phyloP scores from a whole-genome alignment of 306 rosid species.

The Quercus robur region DNA sequence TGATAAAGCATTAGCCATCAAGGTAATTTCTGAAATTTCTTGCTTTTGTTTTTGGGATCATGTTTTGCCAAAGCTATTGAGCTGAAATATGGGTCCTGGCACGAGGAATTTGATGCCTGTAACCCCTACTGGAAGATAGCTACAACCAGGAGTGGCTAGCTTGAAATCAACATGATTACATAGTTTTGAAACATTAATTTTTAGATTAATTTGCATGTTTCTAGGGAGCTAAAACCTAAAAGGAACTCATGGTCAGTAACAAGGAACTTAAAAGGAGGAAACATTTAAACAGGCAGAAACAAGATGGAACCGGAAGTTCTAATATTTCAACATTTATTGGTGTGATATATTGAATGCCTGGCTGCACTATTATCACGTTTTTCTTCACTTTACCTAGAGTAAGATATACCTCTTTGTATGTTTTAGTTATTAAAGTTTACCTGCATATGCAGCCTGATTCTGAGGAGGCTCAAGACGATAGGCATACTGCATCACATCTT shows the following conservation, averaged over 20 bases:
- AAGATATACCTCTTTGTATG: neutral
- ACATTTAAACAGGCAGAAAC: neutral
- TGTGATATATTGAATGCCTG: neutral
- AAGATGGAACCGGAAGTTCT: neutral
- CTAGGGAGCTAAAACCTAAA: neutral
- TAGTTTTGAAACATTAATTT: neutral
- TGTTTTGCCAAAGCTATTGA: neutral
- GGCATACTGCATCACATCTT: slow-evolving; percentile 55
- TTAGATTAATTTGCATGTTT: neutral
- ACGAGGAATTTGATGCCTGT: neutral
- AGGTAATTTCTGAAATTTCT: slow-evolving; percentile 45
- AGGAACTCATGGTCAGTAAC: neutral
- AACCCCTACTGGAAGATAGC: neutral
- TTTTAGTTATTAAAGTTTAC: neutral
- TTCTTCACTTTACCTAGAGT: neutral
- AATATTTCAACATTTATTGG: neutral
- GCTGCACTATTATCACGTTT: neutral
- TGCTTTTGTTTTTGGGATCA: slow-evolving; percentile 11
- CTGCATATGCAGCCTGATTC: slow-evolving; percentile 52
- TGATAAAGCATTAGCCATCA: slow-evolving; percentile 73
- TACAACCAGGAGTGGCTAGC: neutral
- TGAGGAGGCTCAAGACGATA: slow-evolving; percentile 47
- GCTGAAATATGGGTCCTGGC: neutral
- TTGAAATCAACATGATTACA: neutral
- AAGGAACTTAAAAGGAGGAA: neutral